A percentile compares a stretch with the other conserved stretches of the same genome.
Evolutionary conservation across 495 filamentous ascomycete genomes (phyloP).

Genomic region (Pyrenopolyporus hunteri): DNA sequence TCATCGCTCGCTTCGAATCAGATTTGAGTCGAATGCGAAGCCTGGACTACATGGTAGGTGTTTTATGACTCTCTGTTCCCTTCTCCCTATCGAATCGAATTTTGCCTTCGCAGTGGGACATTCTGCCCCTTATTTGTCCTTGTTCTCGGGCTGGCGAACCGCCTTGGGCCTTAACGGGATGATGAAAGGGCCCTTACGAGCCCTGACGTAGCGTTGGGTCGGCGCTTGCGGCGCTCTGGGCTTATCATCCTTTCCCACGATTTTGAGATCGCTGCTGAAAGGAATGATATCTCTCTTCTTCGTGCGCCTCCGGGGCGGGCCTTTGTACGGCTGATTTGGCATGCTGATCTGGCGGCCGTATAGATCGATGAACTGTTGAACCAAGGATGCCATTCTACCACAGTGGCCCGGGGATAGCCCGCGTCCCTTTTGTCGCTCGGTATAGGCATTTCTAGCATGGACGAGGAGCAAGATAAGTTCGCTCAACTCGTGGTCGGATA

Average conservation of each 20-base stretch:
- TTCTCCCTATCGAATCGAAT: no score
- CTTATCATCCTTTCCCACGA: not conserved
- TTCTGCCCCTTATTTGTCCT: not conserved
- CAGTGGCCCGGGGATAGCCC: not conserved
- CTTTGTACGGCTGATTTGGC: not conserved
- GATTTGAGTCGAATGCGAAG: no score
- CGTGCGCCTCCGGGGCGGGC: not conserved
- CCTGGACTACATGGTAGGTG: no score
- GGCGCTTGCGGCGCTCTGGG: not conserved
- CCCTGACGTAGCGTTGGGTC: not conserved
- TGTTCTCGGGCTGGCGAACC: not conserved
- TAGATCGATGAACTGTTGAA: not conserved
- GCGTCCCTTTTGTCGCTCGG: not conserved
- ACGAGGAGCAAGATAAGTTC: not conserved
- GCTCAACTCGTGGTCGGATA: not conserved
- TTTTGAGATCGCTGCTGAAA: not conserved
- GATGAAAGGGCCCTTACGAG: not conserved
- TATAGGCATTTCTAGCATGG: not conserved
- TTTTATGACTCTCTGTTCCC: no score
- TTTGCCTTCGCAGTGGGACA: no score
- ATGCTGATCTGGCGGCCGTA: not conserved
- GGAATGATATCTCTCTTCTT: not conserved
- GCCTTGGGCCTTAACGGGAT: not conserved
- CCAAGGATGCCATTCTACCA: not conserved
- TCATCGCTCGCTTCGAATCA: no score